These are phyloP conservation scores for Arthromyces matolae DNA, from an alignment of 768 basidiomycete species.

Conservation along the genomic window DNA sequence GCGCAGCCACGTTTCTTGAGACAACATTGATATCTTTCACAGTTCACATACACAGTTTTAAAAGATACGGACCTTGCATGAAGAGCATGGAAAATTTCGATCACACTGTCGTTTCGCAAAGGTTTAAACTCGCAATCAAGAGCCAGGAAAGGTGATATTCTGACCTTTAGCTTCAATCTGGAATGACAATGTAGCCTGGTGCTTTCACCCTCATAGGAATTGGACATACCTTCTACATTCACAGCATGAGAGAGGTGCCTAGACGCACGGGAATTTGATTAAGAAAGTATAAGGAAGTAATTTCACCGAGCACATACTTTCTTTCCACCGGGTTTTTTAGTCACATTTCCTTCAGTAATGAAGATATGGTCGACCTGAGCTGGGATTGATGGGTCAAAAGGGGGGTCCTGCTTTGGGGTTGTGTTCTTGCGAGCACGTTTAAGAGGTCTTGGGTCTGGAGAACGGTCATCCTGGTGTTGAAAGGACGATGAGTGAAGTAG, in stretches of 20 bases:
- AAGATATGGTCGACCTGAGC: constrained; percentile 43
- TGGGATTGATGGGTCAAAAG: constrained; percentile 24
- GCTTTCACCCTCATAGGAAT: background rate
- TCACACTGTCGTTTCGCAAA: constrained; percentile 35
- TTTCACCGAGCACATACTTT: constrained; percentile 39
- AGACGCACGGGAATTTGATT: constrained; percentile 1
- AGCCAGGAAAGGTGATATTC: constrained; percentile 12
- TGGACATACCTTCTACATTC: constrained; percentile 55
- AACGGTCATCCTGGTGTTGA: constrained; percentile 1
- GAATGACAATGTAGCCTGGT: too few species aligned
- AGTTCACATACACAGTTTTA: constrained; percentile 3
- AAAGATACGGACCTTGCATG: constrained; percentile 31
- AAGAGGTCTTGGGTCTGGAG: constrained; percentile 30
- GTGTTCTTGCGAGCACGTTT: constrained; percentile 45
- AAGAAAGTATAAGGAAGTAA: too few species aligned
- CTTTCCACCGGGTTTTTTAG: constrained; percentile 45
- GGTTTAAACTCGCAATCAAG: constrained; percentile 8
- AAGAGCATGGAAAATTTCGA: constrained; percentile 48
- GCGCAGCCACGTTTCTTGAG: constrained; percentile 59
- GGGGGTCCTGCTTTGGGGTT: constrained; percentile 24
- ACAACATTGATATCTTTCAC: constrained; percentile 3
- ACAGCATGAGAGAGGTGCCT: constrained; percentile 58
- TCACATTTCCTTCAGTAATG: constrained; percentile 43
- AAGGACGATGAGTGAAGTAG: constrained; percentile 4
- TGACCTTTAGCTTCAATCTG: constrained; percentile 58